Conservation (phyloP, 2,329 filamentous ascomycete genomes). For the Colletotrichum liriopes region DNA sequence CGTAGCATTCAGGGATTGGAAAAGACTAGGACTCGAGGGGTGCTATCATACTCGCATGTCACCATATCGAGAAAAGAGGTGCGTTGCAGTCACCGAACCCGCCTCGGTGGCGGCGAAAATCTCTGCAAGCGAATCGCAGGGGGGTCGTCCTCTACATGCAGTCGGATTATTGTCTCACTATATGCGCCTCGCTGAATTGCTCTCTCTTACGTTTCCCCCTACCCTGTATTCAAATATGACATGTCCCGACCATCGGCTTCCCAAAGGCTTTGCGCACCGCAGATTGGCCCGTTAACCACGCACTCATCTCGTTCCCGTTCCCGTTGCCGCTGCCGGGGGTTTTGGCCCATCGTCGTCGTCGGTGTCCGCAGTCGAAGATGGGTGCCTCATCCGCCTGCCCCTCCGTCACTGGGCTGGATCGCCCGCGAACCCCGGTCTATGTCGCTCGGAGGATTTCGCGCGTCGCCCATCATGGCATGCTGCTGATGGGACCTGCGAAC, state of each 20-base stretch:
- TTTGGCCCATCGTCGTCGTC: not conserved
- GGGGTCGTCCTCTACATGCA: slow-evolving; percentile 1
- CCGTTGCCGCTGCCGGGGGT: slow-evolving; percentile 10
- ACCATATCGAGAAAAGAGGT: not conserved
- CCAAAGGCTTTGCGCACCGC: slow-evolving; percentile 2
- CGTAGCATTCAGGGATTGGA: not conserved
- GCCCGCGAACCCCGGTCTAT: slow-evolving; percentile 8
- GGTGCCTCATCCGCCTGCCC: slow-evolving; percentile 5
- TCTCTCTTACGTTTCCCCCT: slow-evolving; percentile 16
- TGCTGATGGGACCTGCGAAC: slow-evolving; percentile 13
- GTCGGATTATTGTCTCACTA: slow-evolving; percentile 6
- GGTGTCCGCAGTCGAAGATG: not conserved
- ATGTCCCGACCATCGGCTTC: slow-evolving; percentile 6
- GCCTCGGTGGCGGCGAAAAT: slow-evolving; percentile 3
- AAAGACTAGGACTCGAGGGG: not conserved
- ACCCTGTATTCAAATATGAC: not conserved
- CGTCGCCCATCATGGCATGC: not conserved
- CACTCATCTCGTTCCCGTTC: slow-evolving; percentile 13
- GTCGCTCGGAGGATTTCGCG: slow-evolving; percentile 17
- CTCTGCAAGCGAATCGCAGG: slow-evolving; percentile 3
- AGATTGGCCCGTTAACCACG: slow-evolving; percentile 13
- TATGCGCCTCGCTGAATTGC: slow-evolving; percentile 15
- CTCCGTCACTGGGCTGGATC: not conserved
- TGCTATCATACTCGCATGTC: not conserved
- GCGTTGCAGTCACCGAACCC: not conserved